Base-by-base conservation (phyloP, 2,329 filamentous ascomycete species). In the Elsinoe batatas region DNA sequence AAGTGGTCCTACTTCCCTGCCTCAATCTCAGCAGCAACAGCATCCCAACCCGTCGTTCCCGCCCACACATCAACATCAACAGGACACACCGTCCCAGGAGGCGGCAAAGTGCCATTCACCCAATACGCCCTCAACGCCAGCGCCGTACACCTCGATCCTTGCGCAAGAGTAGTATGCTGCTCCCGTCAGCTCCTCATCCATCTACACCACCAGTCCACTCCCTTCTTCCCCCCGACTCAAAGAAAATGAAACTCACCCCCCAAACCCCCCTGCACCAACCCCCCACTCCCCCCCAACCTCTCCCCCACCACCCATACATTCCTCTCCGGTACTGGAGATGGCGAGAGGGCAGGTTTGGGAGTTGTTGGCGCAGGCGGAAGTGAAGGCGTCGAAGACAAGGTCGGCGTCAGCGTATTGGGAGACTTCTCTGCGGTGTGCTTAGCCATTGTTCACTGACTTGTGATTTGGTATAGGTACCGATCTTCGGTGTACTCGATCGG, bases 381-480 rank as follows among this genome's bases (percentile, higher is more conserved):
- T 76, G 62, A 78, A 75, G 1, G 64, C 61, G 1, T 67, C 58
- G 59, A 76, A 65, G 20, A 65, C 69, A 32, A 71, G 72, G 54
- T 77, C 73, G 3, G 71, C 68, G 58, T 77, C 73, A 7, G 65
- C 53, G 7, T 38, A 18, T 20, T 51, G 47, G 6, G 43, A n/a
- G n/a, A 13, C 26, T 10, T 51, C 32, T 15, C 47, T 20, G 47
- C 2, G 11, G 20, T 5, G 17, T 5, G n/a, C 5, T 18, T 8
- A 38, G 36, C 8, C 12, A 38, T 13, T 4, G 13, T 4, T n/a
- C 13, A 43, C 13, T 26, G 3, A 26, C 22, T 26, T 26, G 13
- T 18, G 22, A 77, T 61, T 56, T 69, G 73, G 49, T 69, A 65
- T 13, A 66, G 65, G 49, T 70, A 73, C 3, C 69, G 59, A 3